Percentiles rank a stretch among this genome's conserved stretches.
These are phyloP conservation scores for Malus hybrid DNA, from an alignment of 331 rosid species.

Conservation along the genomic window DNA sequence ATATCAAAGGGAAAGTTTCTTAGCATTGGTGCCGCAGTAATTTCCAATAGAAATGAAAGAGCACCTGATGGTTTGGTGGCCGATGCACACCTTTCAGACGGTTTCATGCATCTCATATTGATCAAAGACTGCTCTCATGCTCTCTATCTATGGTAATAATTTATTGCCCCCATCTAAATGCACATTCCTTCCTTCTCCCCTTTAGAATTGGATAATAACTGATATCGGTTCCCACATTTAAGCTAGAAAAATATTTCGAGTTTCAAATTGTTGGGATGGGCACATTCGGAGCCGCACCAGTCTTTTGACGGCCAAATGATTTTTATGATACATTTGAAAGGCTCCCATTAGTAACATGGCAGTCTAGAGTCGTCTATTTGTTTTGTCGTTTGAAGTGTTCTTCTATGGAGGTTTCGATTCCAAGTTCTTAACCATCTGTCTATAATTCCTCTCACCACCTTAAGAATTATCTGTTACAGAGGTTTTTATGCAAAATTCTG, in stretches of 20 bases:
- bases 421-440: neutral
- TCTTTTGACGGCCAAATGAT: neutral
- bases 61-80: slow-evolving; percentile 97
- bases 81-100: slow-evolving; percentile 95
- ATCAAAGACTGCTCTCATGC: slow-evolving; percentile 79
- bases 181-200: neutral
- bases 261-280: neutral
- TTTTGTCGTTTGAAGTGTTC: neutral
- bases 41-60: slow-evolving; percentile 76
- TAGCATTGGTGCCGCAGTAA: slow-evolving; percentile 88
- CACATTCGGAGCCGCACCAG: neutral
- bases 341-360: neutral
- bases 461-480: neutral
- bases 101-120: slow-evolving; percentile 79
- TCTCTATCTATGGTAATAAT: slow-evolving; percentile 62
- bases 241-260: neutral
- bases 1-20: slow-evolving; percentile 73
- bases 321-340: neutral
- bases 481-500: neutral
- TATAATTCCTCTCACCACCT: neutral
- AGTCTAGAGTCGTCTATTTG: neutral
- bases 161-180: slow-evolving; percentile 5
- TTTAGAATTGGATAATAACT: too few species aligned
- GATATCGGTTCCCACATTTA: neutral
- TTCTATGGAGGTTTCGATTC: neutral